Conservation (phyloP, 2,329 filamentous ascomycete genomes). For the Penicillium sp. region DNA sequence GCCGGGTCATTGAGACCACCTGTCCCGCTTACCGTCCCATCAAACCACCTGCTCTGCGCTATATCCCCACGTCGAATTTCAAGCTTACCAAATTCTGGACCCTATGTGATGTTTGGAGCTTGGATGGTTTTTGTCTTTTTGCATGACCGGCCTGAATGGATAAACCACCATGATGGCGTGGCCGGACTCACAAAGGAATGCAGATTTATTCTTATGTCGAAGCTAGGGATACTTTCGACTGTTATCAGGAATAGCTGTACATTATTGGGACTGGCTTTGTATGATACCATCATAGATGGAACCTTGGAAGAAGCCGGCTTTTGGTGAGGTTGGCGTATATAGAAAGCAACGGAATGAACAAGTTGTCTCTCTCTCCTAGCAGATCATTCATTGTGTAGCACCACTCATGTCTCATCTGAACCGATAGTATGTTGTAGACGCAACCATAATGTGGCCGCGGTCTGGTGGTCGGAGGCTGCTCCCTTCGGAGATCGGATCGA, state of each 20-base stretch:
- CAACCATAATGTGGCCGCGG: too few species aligned
- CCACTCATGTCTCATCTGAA: too few species aligned
- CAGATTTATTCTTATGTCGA: neutral
- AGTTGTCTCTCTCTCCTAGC: neutral
- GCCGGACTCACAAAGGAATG: neutral
- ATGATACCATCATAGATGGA: neutral
- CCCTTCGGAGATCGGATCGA: too few species aligned
- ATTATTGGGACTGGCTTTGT: neutral
- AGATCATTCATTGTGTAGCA: too few species aligned
- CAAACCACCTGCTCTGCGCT: neutral
- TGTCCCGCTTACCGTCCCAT: neutral
- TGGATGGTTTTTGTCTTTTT: neutral
- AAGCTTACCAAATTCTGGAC: neutral
- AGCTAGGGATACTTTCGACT: neutral
- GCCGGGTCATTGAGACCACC: neutral
- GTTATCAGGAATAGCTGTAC: neutral
- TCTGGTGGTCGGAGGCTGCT: too few species aligned
- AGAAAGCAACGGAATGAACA: neutral
- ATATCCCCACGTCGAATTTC: neutral
- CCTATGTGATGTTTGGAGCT: neutral
- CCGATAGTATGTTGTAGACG: too few species aligned
- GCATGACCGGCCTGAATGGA: neutral
- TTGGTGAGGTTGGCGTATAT: neutral
- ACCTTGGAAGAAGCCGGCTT: neutral
- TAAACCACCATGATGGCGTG: neutral